A percentile compares a stretch with the other conserved stretches of the same genome.
Conservation (phyloP, 805 yeast species). For the Candida succiphila region DNA sequence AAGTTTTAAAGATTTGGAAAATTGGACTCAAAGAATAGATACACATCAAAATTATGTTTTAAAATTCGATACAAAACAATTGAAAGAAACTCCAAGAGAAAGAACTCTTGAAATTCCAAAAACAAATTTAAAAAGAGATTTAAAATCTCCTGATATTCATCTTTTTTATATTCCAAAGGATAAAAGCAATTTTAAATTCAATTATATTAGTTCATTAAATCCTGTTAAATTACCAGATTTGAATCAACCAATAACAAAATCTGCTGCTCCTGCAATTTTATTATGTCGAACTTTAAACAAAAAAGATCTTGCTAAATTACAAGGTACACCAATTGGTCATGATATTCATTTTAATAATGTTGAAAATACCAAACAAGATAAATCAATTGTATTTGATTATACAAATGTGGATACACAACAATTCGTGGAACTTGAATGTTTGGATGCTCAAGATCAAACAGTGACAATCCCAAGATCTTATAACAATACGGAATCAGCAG, state of each 20-base stretch:
- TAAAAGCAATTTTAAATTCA: constrained; percentile 17
- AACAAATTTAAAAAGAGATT: constrained; percentile 7
- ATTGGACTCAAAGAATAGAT: constrained; percentile 11
- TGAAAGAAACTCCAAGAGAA: constrained; percentile 20
- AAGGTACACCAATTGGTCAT: neutral
- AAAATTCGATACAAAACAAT: constrained; percentile 22
- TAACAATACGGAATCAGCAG: constrained; percentile 21
- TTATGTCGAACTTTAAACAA: constrained; percentile 17
- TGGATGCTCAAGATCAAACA: constrained; percentile 28
- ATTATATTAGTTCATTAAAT: constrained; percentile 20
- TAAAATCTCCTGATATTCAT: constrained; percentile 21
- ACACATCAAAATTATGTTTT: constrained; percentile 11
- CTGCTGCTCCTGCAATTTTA: constrained; percentile 16
- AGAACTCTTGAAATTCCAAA: constrained; percentile 19
- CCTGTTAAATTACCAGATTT: constrained; percentile 17
- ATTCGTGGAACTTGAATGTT: constrained; percentile 33
- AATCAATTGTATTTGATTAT: constrained; percentile 24
- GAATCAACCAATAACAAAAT: constrained; percentile 4
- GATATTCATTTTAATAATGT: no score
- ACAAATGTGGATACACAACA: constrained; percentile 27
- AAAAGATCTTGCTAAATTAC: constrained; percentile 6
- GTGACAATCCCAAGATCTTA: constrained; percentile 43
- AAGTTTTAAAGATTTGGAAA: constrained; percentile 18
- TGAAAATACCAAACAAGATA: neutral
- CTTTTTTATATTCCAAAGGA: constrained; percentile 23